Conservation (phyloP, 2,329 filamentous ascomycete genomes). For the Lachnellula cervina region DNA sequence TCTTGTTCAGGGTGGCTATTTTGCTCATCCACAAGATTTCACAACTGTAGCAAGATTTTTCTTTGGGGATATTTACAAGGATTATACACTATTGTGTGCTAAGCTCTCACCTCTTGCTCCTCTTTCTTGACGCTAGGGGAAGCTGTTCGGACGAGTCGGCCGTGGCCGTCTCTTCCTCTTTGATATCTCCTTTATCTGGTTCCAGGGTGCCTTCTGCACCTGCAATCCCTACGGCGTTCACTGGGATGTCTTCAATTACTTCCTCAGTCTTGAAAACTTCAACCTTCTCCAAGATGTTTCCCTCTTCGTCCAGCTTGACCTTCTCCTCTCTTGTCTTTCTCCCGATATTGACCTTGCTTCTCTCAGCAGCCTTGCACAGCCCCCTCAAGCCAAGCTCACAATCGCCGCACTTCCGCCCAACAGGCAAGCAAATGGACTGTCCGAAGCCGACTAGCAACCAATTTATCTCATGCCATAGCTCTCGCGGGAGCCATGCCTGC, state of each 20-base stretch:
- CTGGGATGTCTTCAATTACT: constrained; percentile 30
- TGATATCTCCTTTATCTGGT: constrained; percentile 7
- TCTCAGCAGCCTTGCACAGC: constrained; percentile 69
- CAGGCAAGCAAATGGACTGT: constrained; percentile 64
- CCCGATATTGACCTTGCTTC: constrained; percentile 55
- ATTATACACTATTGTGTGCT: neutral
- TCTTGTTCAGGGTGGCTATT: no score
- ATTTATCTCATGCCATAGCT: constrained; percentile 72
- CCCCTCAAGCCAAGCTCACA: constrained; percentile 74
- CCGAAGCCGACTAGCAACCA: constrained; percentile 68
- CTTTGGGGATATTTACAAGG: neutral
- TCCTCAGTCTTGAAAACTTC: constrained; percentile 34
- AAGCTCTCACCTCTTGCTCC: neutral
- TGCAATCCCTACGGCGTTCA: constrained; percentile 14
- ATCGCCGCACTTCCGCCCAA: constrained; percentile 69
- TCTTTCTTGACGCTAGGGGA: constrained; percentile 5
- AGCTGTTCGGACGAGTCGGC: constrained; percentile 12
- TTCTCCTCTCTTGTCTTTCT: constrained; percentile 45
- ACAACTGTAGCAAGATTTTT: no score
- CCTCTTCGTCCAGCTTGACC: constrained; percentile 32
- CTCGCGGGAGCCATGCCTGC: constrained; percentile 62
- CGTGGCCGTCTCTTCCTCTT: constrained; percentile 10
- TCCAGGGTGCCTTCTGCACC: constrained; percentile 4
- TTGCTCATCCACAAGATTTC: no score
- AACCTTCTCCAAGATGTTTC: constrained; percentile 28